Evolutionary conservation across 2,329 filamentous ascomycete species (phyloP), one percentile per base, ranked within the genome.

Genomic region (Phyllosticta citriasiana): DNA sequence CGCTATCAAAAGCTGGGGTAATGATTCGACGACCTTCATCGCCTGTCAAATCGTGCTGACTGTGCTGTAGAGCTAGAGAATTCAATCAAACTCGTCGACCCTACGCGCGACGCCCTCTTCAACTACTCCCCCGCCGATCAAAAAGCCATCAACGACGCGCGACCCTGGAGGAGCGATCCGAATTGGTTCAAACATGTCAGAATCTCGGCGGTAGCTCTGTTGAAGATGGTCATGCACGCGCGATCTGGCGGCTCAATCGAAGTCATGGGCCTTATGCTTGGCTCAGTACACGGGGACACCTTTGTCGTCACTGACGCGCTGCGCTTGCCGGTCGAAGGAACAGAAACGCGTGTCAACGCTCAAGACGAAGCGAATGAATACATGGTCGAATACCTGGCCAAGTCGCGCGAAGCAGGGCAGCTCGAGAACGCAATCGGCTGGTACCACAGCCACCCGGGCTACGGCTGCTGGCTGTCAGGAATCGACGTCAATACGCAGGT

Each of bases 211-310:
- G 87, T 96, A 12, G 94, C 94, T 4, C 84, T 99, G 63, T 84
- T 97, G 67, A 99, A 99, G 78, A 99, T 99, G 94, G 91, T 95
- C 65, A 97, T 97, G 89, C 94, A 99, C 74, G 94, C 94, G 9
- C 89, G 94, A n/a, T 92, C 91, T 0, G 94, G 94, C 66, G 93
- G 94, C 62, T 85, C 84, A 27, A 83, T 97, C 66, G 94, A 99
- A 78, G 84, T 99, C 69, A 99, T 99, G 94, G 94, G 94, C 62
- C 76, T 99, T 68, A 99, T 99, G 94, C 89, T 96, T 72, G 94
- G 94, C 64, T 96, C 96, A 74, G 88, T 96, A 57, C 84, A 90
- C 66, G 85, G 87, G 52, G 87, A 95, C 69, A 86, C 89, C 1
- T 89, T 99, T 69, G 85, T 99, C 66, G 88, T 99, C 59, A 97